Conservation (phyloP, 2,329 filamentous ascomycete species). For the Ramularia endophylla region DNA sequence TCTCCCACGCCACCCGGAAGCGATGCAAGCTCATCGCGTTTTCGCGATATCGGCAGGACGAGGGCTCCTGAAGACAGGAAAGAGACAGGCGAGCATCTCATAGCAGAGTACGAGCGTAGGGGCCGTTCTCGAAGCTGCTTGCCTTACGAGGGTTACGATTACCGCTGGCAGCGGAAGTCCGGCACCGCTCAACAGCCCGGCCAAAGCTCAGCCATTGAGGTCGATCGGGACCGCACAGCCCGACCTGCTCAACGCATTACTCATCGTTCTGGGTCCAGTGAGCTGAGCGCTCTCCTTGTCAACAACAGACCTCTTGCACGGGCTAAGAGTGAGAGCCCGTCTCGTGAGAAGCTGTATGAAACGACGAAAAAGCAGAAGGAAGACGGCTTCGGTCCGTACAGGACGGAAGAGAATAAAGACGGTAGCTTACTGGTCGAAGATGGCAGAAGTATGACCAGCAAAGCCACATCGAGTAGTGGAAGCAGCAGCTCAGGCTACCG, state of each 20-base stretch:
- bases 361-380: constrained; percentile 4
- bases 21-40: constrained; percentile 25
- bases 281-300: constrained; percentile 10
- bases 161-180: constrained; percentile 9
- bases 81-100: constrained; percentile 16
- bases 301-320: constrained; percentile 11
- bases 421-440: constrained; percentile 15
- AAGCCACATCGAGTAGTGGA: constrained; percentile 3
- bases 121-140: constrained; percentile 16
- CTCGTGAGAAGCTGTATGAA: constrained; percentile 17
- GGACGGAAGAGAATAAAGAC: constrained; percentile 10
- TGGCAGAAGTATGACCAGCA: constrained; percentile 14
- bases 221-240: constrained; percentile 3
- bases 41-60: constrained; percentile 15
- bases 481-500: constrained; percentile 1
- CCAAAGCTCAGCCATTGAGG: constrained; percentile 4
- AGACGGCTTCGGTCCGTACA: constrained; percentile 20
- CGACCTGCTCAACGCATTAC: constrained; percentile 1
- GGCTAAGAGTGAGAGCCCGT: constrained; percentile 27
- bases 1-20: constrained; percentile 29
- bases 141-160: constrained; percentile 4
- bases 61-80: constrained; percentile 2
- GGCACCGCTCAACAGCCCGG: background rate
- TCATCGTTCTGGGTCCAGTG: constrained; percentile 6
- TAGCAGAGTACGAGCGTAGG: constrained; percentile 21